A percentile compares a stretch with the other conserved stretches of the same genome.
phyloP scores from a whole-genome alignment of 306 rosid species.

The Vachellia collinsii region DNA sequence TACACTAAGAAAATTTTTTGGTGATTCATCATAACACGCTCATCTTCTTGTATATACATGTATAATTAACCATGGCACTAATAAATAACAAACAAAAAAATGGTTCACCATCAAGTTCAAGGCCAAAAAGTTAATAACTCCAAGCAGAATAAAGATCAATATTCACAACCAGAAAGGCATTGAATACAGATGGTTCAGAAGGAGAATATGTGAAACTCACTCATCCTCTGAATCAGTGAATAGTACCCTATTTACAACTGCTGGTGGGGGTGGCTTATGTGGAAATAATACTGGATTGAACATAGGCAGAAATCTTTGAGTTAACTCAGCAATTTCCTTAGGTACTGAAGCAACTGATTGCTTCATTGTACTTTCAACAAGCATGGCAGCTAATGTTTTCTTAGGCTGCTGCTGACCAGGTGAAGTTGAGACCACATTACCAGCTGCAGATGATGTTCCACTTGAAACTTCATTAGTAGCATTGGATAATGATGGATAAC shows the following conservation, averaged over 20 bases:
- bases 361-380: slow-evolving; percentile 91
- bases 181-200: slow-evolving; percentile 28
- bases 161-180: slow-evolving; percentile 26
- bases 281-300: slow-evolving; percentile 90
- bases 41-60: background rate
- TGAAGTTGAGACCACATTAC: slow-evolving; percentile 46
- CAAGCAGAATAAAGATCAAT: slow-evolving; percentile 29
- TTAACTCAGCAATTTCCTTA: slow-evolving; percentile 72
- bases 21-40: background rate
- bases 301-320: slow-evolving; percentile 69
- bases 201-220: slow-evolving; percentile 60
- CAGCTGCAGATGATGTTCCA: slow-evolving; percentile 44
- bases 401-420: slow-evolving; percentile 64
- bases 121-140: background rate
- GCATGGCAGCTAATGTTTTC: slow-evolving; percentile 86
- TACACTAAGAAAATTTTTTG: background rate
- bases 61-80: background rate
- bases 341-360: slow-evolving; percentile 88
- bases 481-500: slow-evolving; percentile 51
- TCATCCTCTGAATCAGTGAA: slow-evolving; percentile 96
- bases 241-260: slow-evolving; percentile 75
- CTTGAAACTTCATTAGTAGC: slow-evolving; percentile 49
- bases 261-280: slow-evolving; percentile 80
- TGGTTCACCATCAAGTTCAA: slow-evolving; percentile 5
- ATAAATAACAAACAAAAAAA: background rate